Evolutionary conservation across 768 basidiomycete genomes (phyloP).

Genomic region (Mycena maculata): DNA sequence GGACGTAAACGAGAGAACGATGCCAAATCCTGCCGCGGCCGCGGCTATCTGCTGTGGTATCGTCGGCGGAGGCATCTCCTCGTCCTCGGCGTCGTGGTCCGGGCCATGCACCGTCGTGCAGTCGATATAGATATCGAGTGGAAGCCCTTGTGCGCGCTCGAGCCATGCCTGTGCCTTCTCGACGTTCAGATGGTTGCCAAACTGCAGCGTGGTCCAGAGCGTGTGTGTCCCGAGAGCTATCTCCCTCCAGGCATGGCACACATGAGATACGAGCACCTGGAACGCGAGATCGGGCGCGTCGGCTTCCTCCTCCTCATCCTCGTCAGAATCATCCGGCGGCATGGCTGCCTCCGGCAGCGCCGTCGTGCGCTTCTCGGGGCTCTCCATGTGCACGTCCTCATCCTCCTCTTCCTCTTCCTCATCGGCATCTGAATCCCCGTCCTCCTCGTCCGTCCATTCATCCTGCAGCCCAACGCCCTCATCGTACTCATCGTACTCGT

Average conservation of each 20-base stretch:
- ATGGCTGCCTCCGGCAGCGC: conserved; percentile 19
- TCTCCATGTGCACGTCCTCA: conserved; percentile 28
- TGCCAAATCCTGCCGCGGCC: no score
- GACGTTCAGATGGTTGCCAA: conserved; percentile 53
- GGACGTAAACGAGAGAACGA: no score
- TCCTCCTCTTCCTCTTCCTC: conserved; percentile 32
- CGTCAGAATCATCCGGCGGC: conserved; percentile 32
- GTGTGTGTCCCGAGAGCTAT: conserved; percentile 63
- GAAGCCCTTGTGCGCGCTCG: conserved; percentile 64
- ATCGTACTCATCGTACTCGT: conserved; percentile 46
- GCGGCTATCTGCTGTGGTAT: no score
- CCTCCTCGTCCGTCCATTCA: conserved; percentile 48
- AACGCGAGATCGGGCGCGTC: conserved; percentile 20
- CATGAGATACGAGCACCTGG: conserved; percentile 66
- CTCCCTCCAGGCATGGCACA: conserved; percentile 70
- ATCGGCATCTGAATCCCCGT: conserved; percentile 41
- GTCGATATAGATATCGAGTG: conserved; percentile 65
- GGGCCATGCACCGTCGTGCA: conserved; percentile 48
- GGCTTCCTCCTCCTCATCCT: conserved; percentile 35
- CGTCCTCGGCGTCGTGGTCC: conserved; percentile 28
- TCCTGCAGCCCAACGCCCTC: conserved; percentile 47
- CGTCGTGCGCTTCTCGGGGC: conserved; percentile 22
- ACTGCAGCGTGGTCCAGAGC: conserved; percentile 66
- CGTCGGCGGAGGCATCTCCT: background rate
- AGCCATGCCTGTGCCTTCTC: conserved; percentile 59